Evolutionary conservation across 2,329 filamentous ascomycete species (phyloP), one percentile per base, ranked within the genome.

Genomic region (Metarhizium brunneum): DNA sequence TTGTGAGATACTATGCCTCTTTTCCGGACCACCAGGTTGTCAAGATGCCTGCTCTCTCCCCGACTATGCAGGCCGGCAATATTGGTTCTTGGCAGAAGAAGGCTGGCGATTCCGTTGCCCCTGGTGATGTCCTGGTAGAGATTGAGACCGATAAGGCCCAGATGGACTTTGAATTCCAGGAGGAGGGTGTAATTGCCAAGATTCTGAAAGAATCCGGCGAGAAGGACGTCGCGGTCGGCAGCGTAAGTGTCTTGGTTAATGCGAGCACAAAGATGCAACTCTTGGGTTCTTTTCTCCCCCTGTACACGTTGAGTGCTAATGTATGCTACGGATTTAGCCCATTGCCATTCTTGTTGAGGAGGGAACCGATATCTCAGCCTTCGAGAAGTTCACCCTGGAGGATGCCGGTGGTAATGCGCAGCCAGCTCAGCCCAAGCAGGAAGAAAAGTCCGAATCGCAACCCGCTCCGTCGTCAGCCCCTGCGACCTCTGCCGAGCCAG

Each of bases 121-220:
- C 95, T 53, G 94, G 94, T 71, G 94, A 99, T 71, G 94, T 99
- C 50, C 78, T 99, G 64, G 92, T 96, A 64, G 92, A 96, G 81
- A 96, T 97, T 68, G 94, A 99, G 83, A 99, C 94, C 66, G 94
- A 99, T 77, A 99, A 99, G 83, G 94, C 94, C 62, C 94, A 97
- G 79, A 99, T 99, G 94, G 94, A 99, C 79, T 97, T 99, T 72
- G 94, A 99, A 76, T 97, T 95, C 76, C 94, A 99, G 76, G 94
- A 99, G 69, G 94, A 97, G 71, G 94, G 92, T 79, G 83, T 95
- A 58, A 81, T 99, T 64, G 92, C 94, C 67, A 96, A 96, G 82
- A 82, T 97, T 61, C 79, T 99, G 68, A 94, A 91, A 78, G 88
- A 96, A 49, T 86, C 87, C 58, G 95, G 95, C 62, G 87, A 87